These are phyloP conservation scores for Quillaja saponaria DNA, from an alignment of 306 rosid species.

Conservation along the genomic window DNA sequence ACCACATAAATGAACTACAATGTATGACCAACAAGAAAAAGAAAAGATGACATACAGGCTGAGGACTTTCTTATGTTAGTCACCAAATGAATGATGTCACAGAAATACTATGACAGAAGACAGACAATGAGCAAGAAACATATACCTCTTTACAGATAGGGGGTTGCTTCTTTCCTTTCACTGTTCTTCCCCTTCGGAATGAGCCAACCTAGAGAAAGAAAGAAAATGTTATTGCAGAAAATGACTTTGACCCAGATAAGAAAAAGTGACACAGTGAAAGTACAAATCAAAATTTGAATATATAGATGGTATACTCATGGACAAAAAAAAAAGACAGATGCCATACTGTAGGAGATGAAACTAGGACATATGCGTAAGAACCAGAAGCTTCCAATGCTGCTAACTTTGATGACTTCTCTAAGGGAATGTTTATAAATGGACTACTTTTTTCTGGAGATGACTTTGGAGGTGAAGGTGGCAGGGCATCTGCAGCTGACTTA, in stretches of 20 bases:
- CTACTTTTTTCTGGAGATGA: constrained; percentile 56
- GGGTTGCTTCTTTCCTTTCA: constrained; percentile 83
- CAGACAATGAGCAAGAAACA: constrained; percentile 24
- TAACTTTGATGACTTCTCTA: constrained; percentile 60
- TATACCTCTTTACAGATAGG: constrained; percentile 87
- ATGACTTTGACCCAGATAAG: constrained; percentile 18
- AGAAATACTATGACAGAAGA: background rate
- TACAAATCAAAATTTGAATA: constrained; percentile 1
- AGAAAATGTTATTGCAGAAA: constrained; percentile 24
- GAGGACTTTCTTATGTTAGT: background rate
- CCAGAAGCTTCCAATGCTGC: constrained; percentile 90
- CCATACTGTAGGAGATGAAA: constrained; percentile 78
- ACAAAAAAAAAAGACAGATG: background rate
- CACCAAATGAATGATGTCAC: constrained; percentile 17
- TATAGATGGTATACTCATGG: constrained; percentile 38
- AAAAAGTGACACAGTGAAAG: constrained; percentile 8
- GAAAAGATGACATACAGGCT: background rate
- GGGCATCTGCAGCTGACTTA: constrained; percentile 51
- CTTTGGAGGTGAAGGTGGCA: constrained; percentile 53
- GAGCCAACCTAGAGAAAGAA: constrained; percentile 67
- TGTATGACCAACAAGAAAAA: constrained; percentile 10
- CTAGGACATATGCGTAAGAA: constrained; percentile 49
- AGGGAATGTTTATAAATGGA: constrained; percentile 52
- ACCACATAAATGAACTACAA: constrained; percentile 11
- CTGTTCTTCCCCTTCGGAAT: constrained; percentile 76